Conservation (phyloP, 1,139 yeast genomes). For the Citeromyces hawaiiensis region DNA sequence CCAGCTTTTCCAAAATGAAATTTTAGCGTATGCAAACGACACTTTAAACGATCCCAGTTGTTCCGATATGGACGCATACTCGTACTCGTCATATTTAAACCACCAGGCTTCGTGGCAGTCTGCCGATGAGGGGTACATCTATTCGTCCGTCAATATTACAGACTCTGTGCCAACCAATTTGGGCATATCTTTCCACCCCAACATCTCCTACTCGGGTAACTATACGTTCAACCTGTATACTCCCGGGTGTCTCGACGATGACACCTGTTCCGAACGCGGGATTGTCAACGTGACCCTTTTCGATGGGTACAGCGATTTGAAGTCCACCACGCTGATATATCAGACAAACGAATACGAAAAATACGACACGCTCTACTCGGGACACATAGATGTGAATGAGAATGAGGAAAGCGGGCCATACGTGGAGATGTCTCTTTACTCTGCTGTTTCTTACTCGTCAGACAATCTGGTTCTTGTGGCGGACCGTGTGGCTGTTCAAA, state of each 20-base stretch:
- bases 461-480: neutral
- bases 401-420: neutral
- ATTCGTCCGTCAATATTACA: constrained; percentile 18
- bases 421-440: constrained; percentile 8
- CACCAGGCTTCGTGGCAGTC: constrained; percentile 17
- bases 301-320: constrained; percentile 24
- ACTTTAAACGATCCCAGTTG: constrained; percentile 59
- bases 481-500: constrained; percentile 3
- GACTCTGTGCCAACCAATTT: constrained; percentile 20
- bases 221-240: constrained; percentile 66
- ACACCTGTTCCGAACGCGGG: constrained; percentile 60
- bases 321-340: constrained; percentile 32
- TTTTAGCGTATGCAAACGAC: constrained; percentile 62
- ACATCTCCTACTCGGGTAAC: constrained; percentile 60
- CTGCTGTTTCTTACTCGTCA: constrained; percentile 10
- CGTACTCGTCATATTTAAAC: constrained; percentile 17
- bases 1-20: constrained; percentile 55
- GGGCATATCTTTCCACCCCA: constrained; percentile 53
- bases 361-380: constrained; percentile 66
- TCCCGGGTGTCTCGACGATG: constrained; percentile 72
- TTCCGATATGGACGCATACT: constrained; percentile 19
- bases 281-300: constrained; percentile 64
- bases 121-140: constrained; percentile 19
- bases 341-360: constrained; percentile 75
- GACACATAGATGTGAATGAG: constrained; percentile 43